Evolutionary conservation across 768 basidiomycete species (phyloP).

Genomic region (Naganishia onofrii): DNA sequence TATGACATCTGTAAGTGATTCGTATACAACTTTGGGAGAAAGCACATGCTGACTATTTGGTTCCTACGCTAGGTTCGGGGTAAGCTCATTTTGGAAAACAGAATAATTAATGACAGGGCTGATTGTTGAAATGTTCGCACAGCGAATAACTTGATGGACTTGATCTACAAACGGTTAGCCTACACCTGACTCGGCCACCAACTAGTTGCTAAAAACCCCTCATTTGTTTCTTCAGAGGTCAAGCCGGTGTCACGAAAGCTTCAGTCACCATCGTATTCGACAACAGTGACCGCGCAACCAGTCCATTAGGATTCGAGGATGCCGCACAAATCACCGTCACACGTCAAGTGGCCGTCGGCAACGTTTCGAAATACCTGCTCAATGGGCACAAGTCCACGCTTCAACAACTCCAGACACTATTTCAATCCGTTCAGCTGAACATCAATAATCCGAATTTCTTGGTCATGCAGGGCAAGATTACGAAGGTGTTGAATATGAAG

Average conservation of each 20-base stretch:
- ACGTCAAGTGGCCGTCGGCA: slow-evolving; percentile 90
- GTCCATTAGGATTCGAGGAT: slow-evolving; percentile 76
- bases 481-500: slow-evolving; percentile 97
- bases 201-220: too few relatives aligned
- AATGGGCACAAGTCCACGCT: slow-evolving; percentile 93
- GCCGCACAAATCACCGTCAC: slow-evolving; percentile 91
- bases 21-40: too few relatives aligned
- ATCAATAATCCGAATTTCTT: slow-evolving; percentile 99
- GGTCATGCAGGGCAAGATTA: slow-evolving; percentile 98
- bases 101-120: not conserved
- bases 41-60: not conserved
- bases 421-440: slow-evolving; percentile 95
- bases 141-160: slow-evolving; percentile 82
- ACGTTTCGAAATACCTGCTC: slow-evolving; percentile 87
- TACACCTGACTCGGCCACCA: not conserved
- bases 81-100: not conserved
- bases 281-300: slow-evolving; percentile 82
- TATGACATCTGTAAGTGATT: slow-evolving; percentile 58
- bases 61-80: slow-evolving; percentile 68
- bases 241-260: slow-evolving; percentile 93
- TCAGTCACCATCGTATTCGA: slow-evolving; percentile 98
- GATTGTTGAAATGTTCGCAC: slow-evolving; percentile 42
- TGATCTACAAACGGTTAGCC: slow-evolving; percentile 85
- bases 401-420: slow-evolving; percentile 78
- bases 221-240: slow-evolving; percentile 57